Evolutionary conservation across 352 stramenopile species (phyloP), one percentile per base, ranked within the genome.

Genomic region (Thalassiosira ordinaria): DNA sequence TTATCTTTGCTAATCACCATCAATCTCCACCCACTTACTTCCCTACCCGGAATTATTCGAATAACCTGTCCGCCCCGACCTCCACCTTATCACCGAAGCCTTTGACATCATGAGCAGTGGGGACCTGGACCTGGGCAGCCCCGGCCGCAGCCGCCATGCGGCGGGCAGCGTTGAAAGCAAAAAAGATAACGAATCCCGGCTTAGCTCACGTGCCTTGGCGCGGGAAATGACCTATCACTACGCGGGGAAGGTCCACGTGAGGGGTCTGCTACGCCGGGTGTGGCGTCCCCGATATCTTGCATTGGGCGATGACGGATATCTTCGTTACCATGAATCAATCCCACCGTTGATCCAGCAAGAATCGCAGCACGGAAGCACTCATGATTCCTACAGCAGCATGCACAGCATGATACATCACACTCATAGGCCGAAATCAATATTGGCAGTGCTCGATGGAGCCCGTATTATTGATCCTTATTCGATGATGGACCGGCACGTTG

Each of bases 251-350:
- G 87, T 90, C 44, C 83, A 88, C 39, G 88, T 92, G 47, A 80
- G 89, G 24, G 87, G 89, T 3, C 87, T 91, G 61, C 84, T 92
- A 41, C 80, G 87, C 33, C 78, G 86, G n/a, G 74, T 92, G 24
- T 94, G 89, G 89, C 61, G 89, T 2, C 87, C 83, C 22, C 83
- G 89, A 11, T 92, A 92, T 68, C 72, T 94, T 5, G 85, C 91
- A 70, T 51, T 94, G 7, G 87, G 70, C 14, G 85, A 92, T 51
- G 84, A 89, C 56, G 89, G 87, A 18, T 69, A 89, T 44, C 64
- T 94, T 24, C 80, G 86, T 11, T 94, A 94, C 73, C 91, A 93
- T 64, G 89, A 94, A 86, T 82, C 87, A 24, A 71, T 86, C 29
- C 80, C 82, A 1, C 62, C 61, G 56, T 47, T 67, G 55, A 56